Base-by-base conservation (phyloP, 495 filamentous ascomycete species). In the Symbiotaphrina buchneri region DNA sequence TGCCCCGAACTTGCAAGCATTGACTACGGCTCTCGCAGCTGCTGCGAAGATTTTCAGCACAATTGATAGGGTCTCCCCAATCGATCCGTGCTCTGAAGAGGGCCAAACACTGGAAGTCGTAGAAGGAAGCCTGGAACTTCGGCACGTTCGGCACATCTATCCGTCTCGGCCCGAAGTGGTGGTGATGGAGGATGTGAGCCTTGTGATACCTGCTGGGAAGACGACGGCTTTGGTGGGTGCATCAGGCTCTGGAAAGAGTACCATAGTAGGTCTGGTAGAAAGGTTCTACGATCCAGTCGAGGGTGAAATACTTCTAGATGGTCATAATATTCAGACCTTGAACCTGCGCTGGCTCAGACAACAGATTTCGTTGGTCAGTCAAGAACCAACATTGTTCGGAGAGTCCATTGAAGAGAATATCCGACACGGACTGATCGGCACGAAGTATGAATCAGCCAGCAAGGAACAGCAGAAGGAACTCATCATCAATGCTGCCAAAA, bases 281-380 rank as follows among this genome's bases (percentile, higher is more conserved):
- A 63, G 87, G 17, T 95, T 94, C 46, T 97, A 97, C 45, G 65
- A 81, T 34, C 84, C 87, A 6, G 71, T 92, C 16, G 66, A 63
- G 28, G 85, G 85, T 21, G 51, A 65, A 17, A 69, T 95, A 3
- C 61, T 74, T 21, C 55, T 97, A 18, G 87, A 95, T 43, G 85
- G 74, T 5, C 71, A 80, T 38, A 75, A 90, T 41, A 68, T 93
- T 22, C 66, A 65, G 39, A 67, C 57, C 1, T 53, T 95, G 37
- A 97, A 94, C 45, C 59, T 95, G 28, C 70, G 69, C 28, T 95
- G 85, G 85, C 52, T 97, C 34, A 72, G 87, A 21, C 78, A 85
- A 46, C 77, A 93, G 34, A 79, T 97, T 34, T 73, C 81, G 0
- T 56, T 97, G 8, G 87, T 97, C 26, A 79, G 73, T 33, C 74